A percentile compares a stretch with the other conserved stretches of the same genome.
Conservation (phyloP, 257 asterid species). For the Solanum etuberosum region DNA sequence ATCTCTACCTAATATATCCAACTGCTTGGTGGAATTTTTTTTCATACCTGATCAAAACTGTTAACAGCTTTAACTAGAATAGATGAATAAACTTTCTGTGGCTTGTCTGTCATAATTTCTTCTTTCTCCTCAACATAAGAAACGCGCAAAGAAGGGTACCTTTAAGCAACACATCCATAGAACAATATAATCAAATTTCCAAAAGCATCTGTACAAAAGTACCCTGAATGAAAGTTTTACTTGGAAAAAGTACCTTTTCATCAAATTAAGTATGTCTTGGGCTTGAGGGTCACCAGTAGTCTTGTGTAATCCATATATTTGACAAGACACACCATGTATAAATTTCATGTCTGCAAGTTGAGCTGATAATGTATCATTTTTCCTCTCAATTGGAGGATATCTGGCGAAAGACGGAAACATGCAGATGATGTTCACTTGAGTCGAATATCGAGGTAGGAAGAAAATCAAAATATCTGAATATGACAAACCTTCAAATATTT, state of each 20-base stretch:
- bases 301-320: constrained; percentile 77
- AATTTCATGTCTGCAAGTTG: constrained; percentile 92
- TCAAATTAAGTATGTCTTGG: constrained; percentile 69
- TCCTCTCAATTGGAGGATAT: constrained; percentile 70
- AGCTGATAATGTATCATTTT: constrained; percentile 65
- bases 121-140: constrained; percentile 96
- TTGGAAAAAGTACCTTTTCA: constrained; percentile 49
- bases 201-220: not conserved
- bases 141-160: constrained; percentile 85
- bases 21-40: not conserved
- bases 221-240: not conserved
- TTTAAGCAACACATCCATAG: constrained; percentile 6
- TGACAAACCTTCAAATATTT: constrained; percentile 35
- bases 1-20: not conserved
- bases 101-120: constrained; percentile 26
- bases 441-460: not conserved
- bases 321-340: constrained; percentile 79
- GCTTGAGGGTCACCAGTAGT: constrained; percentile 82
- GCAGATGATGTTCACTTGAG: not conserved
- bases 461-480: not conserved
- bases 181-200: not conserved
- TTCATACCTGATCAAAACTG: constrained; percentile 80
- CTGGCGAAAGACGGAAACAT: constrained; percentile 22
- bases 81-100: constrained; percentile 68
- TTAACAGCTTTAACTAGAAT: constrained; percentile 77